phyloP scores from a whole-genome alignment of 257 asterid species.

The Asclepias syriaca region DNA sequence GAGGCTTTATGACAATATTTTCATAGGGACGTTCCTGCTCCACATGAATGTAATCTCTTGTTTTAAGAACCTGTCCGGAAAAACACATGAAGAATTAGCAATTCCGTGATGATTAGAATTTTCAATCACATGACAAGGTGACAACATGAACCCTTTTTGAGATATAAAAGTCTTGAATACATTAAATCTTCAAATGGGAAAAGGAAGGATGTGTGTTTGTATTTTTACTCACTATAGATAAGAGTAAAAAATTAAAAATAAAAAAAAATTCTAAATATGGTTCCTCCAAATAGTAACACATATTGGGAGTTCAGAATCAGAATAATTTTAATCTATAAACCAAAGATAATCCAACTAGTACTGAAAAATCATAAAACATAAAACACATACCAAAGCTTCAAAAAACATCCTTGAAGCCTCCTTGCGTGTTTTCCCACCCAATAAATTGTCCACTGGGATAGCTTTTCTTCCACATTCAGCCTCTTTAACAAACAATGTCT shows the following conservation, averaged over 20 bases:
- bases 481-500: slow-evolving; percentile 59
- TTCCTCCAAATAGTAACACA: background rate
- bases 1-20: slow-evolving; percentile 45
- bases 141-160: background rate
- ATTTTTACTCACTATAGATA: too few species aligned
- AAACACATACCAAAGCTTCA: slow-evolving; percentile 69
- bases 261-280: background rate
- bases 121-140: background rate
- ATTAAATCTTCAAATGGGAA: background rate
- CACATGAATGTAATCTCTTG: slow-evolving; percentile 68
- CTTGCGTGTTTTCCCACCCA: slow-evolving; percentile 81
- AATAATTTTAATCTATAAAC: background rate
- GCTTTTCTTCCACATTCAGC: slow-evolving; percentile 50
- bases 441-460: slow-evolving; percentile 60
- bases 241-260: too few species aligned
- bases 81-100: slow-evolving; percentile 4
- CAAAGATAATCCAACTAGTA: background rate
- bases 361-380: background rate
- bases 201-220: too few species aligned
- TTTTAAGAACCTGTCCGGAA: slow-evolving; percentile 53
- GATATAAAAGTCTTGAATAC: background rate
- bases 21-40: slow-evolving; percentile 48
- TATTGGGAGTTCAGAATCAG: background rate
- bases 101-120: background rate
- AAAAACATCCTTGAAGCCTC: slow-evolving; percentile 97